A percentile compares a stretch with the other conserved stretches of the same genome.
phyloP scores from a whole-genome alignment of 345 rosid species.

The Gossypium anomalum region DNA sequence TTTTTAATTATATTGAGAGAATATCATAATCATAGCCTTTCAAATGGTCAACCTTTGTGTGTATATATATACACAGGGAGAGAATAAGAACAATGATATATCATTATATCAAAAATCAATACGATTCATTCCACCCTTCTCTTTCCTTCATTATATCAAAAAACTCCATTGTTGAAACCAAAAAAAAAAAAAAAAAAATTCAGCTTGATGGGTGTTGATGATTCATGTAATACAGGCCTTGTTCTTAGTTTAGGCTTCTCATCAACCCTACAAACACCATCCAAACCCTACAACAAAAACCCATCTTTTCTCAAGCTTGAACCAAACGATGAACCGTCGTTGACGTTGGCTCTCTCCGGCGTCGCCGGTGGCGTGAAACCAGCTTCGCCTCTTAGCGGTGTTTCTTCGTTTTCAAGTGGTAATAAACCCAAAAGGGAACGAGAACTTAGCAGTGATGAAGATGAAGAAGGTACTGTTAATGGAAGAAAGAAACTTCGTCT shows the following conservation, averaged over 20 bases:
- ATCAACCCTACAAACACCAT: slow-evolving; percentile 26
- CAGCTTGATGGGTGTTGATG: slow-evolving; percentile 52
- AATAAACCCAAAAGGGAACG: slow-evolving; percentile 57
- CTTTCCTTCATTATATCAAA: slow-evolving; percentile 9
- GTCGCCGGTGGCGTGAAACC: slow-evolving; percentile 14
- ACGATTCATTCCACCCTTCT: slow-evolving; percentile 45
- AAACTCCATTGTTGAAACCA: background rate
- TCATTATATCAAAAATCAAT: background rate
- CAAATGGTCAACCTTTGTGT: slow-evolving; percentile 78
- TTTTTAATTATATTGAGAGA: slow-evolving; percentile 28
- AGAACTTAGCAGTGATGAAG: slow-evolving; percentile 57
- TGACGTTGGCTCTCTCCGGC: slow-evolving; percentile 49
- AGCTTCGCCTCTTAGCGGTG: slow-evolving; percentile 54
- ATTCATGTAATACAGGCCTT: slow-evolving; percentile 55
- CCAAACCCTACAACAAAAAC: slow-evolving; percentile 16
- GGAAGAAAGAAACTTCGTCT: slow-evolving; percentile 92
- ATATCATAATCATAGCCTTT: slow-evolving; percentile 30
- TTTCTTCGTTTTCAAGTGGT: slow-evolving; percentile 49
- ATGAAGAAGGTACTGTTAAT: slow-evolving; percentile 46
- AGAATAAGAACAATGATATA: slow-evolving; percentile 18
- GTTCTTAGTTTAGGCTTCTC: slow-evolving; percentile 60
- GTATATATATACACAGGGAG: slow-evolving; percentile 21
- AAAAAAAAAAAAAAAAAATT: background rate
- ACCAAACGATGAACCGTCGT: slow-evolving; percentile 33
- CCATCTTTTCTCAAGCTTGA: slow-evolving; percentile 14